Evolutionary conservation across 495 filamentous ascomycete genomes (phyloP), one percentile per base, ranked within the genome.

Genomic region (Talaromyces proteolyticus): DNA sequence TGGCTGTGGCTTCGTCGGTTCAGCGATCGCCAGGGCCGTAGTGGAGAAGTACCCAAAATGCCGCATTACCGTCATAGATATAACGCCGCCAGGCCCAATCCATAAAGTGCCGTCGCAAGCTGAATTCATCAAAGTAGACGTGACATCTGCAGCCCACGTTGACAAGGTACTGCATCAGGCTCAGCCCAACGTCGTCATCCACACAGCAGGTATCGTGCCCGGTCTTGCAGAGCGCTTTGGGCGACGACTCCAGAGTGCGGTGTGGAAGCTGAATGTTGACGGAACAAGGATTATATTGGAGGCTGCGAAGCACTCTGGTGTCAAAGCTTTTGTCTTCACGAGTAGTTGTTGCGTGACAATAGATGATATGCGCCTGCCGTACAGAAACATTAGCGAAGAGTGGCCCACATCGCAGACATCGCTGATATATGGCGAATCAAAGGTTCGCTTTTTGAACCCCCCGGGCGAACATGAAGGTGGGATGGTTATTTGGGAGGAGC

Each of bases 341-440:
- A 77, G 75, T 51, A 75, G 63, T 52, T 81, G 76, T 53, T 77
- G 76, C 19, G 72, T 75, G 37, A 64, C 80, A 43, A 74, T 69
- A 12, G 81, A 85, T 61, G 73, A 83, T 53, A 57, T 80, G 59
- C 61, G 61, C 14, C 57, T 66, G 45, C 63, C 75, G 23, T 78
- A 79, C 59, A 61, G 54, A 11, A 79, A 84, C 56, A 73, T 79
- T 49, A 67, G 79, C 53, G 80, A 83, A 58, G 56, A 42, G 19
- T 75, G 77, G 65, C 76, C 76, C 17, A 70, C 65, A 1, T 70
- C 75, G 14, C 57, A 52, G 25, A 68, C 59, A 18, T 80, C 68
- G 1, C 65, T 78, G 43, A 72, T 78, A 25, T 85, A 85, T 56
- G 78, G 79, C 19, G 74, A 80, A 53, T 80, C 76, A 20, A 84